Base-by-base conservation (phyloP, 1,139 yeast species). In the Magnusiomyces magnusii region DNA sequence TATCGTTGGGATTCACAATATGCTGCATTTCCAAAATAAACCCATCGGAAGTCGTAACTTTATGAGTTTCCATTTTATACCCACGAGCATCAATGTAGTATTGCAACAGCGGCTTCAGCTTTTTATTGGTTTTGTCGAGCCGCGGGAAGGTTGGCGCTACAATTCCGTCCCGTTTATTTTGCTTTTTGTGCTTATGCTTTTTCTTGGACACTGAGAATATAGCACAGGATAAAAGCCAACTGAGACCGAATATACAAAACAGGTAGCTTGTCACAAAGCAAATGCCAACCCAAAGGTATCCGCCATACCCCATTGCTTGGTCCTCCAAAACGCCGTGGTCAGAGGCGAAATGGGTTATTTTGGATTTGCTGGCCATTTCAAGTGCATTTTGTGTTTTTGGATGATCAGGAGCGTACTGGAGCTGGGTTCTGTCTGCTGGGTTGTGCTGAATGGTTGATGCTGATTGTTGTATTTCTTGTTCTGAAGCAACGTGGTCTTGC, bases 31-130 rank as follows among this genome's bases (percentile, higher is more conserved):
- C 77, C 28, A 93, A 73, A 1, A 82, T 76, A 69, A 81, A 91
- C 1, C 97, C 97, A 72, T 93, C 98, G n/a, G 78, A 75, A 0
- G 98, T 92, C 7, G 80, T 76, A 1, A 91, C 78, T 25, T 76
- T 78, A 67, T 81, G 82, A 60, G 80, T 84, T 59, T 79, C 80
- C 49, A 90, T 75, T 36, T 80, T 84, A 36, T 87, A 74, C 0
- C 84, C 86, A 60, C 85, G 73, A 53, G 84, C 77, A 54, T 76
- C 73, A 15, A 86, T 84, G 69, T 91, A 92, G 69, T 87, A 89
- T 28, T 80, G 71, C 57, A 91, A 72, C 62, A 84, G 83, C 10
- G 79, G 75, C 1, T 74, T 74, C 25, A 80, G 71, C 58, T 68
- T 69, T 23, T 67, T 59, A 57, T 76, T 78, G 51, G 65, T 65